Evolutionary conservation across 208 protist genomes (phyloP).

Genomic region (Wallacemonas sp.): DNA sequence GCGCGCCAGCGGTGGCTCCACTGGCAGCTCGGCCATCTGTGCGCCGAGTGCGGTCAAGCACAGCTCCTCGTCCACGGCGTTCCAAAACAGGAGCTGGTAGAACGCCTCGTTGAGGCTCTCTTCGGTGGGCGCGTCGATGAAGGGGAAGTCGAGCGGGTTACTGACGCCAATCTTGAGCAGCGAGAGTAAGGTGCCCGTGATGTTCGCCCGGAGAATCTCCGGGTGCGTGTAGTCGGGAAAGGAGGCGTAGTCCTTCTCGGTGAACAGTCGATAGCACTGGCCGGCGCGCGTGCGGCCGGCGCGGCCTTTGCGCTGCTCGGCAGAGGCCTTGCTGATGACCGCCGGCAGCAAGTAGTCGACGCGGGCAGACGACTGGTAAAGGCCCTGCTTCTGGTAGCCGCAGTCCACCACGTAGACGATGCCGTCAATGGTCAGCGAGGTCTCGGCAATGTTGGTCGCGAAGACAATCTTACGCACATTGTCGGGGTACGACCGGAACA

Average conservation of each 20-base stretch:
- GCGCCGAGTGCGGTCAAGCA: constrained; percentile 70
- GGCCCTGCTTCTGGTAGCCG: constrained; percentile 99
- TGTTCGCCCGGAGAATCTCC: constrained; percentile 97
- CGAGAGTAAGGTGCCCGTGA: constrained; percentile 95
- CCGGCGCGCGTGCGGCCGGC: constrained; percentile 98
- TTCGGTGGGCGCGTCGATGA: constrained; percentile 97
- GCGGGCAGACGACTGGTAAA: constrained; percentile 95
- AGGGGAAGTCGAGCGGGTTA: constrained; percentile 96
- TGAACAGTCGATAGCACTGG: constrained; percentile 98
- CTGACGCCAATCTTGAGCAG: constrained; percentile 96
- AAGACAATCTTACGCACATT: constrained; percentile 95
- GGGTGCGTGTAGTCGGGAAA: constrained; percentile 89
- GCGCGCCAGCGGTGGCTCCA: constrained; percentile 93
- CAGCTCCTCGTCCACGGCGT: constrained; percentile 97
- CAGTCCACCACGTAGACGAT: constrained; percentile 99
- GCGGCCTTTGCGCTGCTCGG: constrained; percentile 99
- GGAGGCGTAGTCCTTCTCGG: constrained; percentile 70
- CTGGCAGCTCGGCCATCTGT: constrained; percentile 71
- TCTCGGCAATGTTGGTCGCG: constrained; percentile 99
- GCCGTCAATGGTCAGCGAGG: constrained; percentile 99
- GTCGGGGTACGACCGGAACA: constrained; percentile 50
- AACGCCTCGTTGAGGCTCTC: constrained; percentile 96
- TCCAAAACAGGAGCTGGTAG: constrained; percentile 97
- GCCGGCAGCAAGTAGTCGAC: constrained; percentile 98
- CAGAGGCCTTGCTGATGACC: constrained; percentile 98